Evolutionary conservation across 2,329 filamentous ascomycete genomes (phyloP).

Genomic region (Fusarium euwallaceae): DNA sequence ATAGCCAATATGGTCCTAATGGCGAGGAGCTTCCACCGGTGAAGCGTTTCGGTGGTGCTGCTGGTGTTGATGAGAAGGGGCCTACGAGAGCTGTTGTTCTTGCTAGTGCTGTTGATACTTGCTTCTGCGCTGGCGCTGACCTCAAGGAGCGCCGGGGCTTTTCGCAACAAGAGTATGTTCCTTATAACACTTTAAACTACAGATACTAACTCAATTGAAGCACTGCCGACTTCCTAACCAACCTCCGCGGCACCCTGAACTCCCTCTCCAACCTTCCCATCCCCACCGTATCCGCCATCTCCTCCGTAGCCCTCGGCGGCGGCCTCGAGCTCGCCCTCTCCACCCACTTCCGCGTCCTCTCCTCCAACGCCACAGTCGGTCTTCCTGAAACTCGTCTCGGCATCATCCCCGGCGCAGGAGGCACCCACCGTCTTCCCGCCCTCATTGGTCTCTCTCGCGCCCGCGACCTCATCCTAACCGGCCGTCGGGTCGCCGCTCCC

Average conservation of each 20-base stretch:
- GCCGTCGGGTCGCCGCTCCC: slow-evolving; percentile 82
- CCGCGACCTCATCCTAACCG: slow-evolving; percentile 91
- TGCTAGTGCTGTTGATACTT: slow-evolving; percentile 85
- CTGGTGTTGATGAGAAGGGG: slow-evolving; percentile 60
- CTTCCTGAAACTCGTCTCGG: slow-evolving; percentile 93
- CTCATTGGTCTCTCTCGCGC: slow-evolving; percentile 85
- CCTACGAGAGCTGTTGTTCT: slow-evolving; percentile 85
- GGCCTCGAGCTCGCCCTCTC: slow-evolving; percentile 93
- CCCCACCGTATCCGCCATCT: slow-evolving; percentile 90
- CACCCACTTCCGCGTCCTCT: slow-evolving; percentile 89
- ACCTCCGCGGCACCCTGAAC: slow-evolving; percentile 81
- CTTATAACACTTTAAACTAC: background rate
- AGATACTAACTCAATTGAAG: slow-evolving; percentile 58
- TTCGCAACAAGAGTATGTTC: slow-evolving; percentile 78
- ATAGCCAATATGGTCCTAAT: slow-evolving; percentile 68
- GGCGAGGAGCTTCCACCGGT: slow-evolving; percentile 64
- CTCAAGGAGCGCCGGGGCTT: slow-evolving; percentile 88
- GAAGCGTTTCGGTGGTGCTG: slow-evolving; percentile 60
- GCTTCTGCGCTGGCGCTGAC: slow-evolving; percentile 95
- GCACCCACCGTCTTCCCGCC: slow-evolving; percentile 86
- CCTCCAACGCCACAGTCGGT: slow-evolving; percentile 81
- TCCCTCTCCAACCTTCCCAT: slow-evolving; percentile 82
- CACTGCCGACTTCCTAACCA: slow-evolving; percentile 81
- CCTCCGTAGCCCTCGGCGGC: slow-evolving; percentile 88
- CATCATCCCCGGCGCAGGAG: slow-evolving; percentile 95